phyloP scores from a whole-genome alignment of 176 grass and related monocot species.

The Oryza glumipatula region DNA sequence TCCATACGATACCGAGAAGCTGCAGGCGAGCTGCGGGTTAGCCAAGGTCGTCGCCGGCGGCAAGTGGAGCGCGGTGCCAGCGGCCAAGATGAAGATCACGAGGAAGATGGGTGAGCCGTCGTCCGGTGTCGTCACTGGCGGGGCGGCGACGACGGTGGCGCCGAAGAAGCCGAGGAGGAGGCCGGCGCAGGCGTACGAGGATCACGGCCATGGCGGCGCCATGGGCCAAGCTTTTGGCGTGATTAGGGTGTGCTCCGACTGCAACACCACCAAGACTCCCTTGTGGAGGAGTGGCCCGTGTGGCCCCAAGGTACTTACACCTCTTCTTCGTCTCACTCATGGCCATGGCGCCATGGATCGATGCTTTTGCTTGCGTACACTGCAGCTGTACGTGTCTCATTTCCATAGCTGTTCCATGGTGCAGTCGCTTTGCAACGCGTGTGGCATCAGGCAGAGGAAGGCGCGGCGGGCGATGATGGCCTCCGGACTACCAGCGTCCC shows the following conservation, averaged over 20 bases:
- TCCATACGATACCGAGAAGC: constrained; percentile 51
- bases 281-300: constrained; percentile 96
- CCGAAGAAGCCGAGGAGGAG: constrained; percentile 67
- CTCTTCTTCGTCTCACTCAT: background rate
- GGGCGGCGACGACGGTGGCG: background rate
- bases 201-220: constrained; percentile 6
- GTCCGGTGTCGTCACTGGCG: background rate
- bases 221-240: constrained; percentile 52
- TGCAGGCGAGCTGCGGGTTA: constrained; percentile 12
- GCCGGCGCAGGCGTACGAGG: constrained; percentile 25
- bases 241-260: constrained; percentile 93
- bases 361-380: background rate
- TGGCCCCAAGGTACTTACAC: constrained; percentile 85
- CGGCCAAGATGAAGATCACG: constrained; percentile 78
- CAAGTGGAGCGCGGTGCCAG: constrained; percentile 50
- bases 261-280: constrained; percentile 96
- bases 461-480: constrained; percentile 77
- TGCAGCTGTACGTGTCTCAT: constrained; percentile 9
- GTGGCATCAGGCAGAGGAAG: constrained; percentile 97
- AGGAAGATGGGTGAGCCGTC: constrained; percentile 74
- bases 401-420: constrained; percentile 41
- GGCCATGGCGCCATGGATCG: background rate
- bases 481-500: constrained; percentile 29
- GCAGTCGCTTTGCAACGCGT: constrained; percentile 99
- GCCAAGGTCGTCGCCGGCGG: background rate